A percentile compares a stretch with the other conserved stretches of the same genome.
These are phyloP conservation scores for Taiozyma onychis DNA, from an alignment of 1,139 yeast species.

Conservation along the genomic window DNA sequence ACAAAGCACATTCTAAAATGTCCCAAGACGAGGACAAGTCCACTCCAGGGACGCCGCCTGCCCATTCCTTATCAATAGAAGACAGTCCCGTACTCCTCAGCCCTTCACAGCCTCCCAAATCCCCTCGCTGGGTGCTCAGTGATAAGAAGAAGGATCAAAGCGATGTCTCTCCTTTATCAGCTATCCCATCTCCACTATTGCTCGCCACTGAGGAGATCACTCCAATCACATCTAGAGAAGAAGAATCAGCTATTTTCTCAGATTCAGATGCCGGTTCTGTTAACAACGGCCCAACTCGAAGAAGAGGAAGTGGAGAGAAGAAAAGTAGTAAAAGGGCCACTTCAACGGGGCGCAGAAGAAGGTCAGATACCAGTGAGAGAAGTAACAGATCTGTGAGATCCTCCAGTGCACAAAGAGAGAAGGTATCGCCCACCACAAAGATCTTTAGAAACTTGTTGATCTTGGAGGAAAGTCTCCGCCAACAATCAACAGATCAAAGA, in stretches of 20 bases:
- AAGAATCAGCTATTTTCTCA: slow-evolving; percentile 31
- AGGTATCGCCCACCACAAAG: slow-evolving; percentile 54
- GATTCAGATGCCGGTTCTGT: slow-evolving; percentile 32
- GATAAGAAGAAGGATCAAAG: neutral
- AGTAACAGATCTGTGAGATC: slow-evolving; percentile 22
- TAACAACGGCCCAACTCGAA: slow-evolving; percentile 9
- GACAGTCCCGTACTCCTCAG: neutral
- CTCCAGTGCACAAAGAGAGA: slow-evolving; percentile 21
- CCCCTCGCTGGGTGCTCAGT: neutral
- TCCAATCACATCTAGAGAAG: slow-evolving; percentile 27
- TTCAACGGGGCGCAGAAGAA: slow-evolving; percentile 13
- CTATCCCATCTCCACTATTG: slow-evolving; percentile 27
- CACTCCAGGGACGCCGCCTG: neutral
- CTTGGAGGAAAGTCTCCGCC: slow-evolving; percentile 77
- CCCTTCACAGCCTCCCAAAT: neutral
- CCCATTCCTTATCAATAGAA: neutral
- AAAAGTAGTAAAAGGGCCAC: slow-evolving; percentile 4
- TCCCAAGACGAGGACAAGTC: neutral
- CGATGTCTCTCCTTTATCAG: neutral
- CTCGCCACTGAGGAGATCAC: slow-evolving; percentile 25
- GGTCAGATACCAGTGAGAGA: slow-evolving; percentile 18
- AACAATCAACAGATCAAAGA: slow-evolving; percentile 71
- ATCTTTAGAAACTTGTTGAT: slow-evolving; percentile 76
- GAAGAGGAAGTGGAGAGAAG: slow-evolving; percentile 7
- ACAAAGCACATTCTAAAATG: neutral